Base-by-base conservation (phyloP, 768 basidiomycete genomes). In the Tulasnella sp. region DNA sequence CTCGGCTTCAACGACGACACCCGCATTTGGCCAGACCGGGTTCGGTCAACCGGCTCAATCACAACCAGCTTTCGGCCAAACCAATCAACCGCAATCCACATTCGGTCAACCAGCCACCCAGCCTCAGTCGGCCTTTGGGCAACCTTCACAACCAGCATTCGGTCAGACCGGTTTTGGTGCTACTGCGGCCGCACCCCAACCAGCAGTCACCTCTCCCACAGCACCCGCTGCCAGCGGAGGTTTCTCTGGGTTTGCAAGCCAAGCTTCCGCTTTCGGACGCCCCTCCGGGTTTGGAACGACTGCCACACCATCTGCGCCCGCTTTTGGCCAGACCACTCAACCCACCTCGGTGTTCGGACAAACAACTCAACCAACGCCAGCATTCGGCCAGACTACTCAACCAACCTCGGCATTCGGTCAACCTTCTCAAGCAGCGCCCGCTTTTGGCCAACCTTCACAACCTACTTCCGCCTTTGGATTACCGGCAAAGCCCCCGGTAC, bases 201-300 rank as follows among this genome's bases (percentile, higher is more conserved):
- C 78, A 54, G 31, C 54, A n/a, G 46, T 7, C 24, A 28, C 77
- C 22, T 69, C 60, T 8, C 5, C 37, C 48, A 37, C 73, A 22
- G 18, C 72, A 28, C 41, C 37, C 24, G 54, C 34, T 42, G 37
- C 44, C 22, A 46, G 80, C 34, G 81, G 80, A 31, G 81, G 80
- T 8, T 81, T 77, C 75, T 48, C 85, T 5, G 82, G 82, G 2
- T 85, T 87, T 82, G 69, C 81, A 50, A 84, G 86, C n/a, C 85
- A 87, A 73, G 46, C 82, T 22, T 84, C 87, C 44, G 79, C 90
- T 34, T 88, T 91, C 80, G 89, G 89, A 81, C 88, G 90, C 6
- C 87, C 88, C 5, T 85, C 88, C 7, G 89, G 89, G 1, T 92
- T 92, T 79, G 85, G 87, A 64, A 88, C 88, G 0, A 87, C 87